A percentile compares a stretch with the other conserved stretches of the same genome.
phyloP scores from a whole-genome alignment of 176 grass and related monocot species.

The Hordeum vulgare region MorexV3_pseudomolecules_assembly NC_058522.1:38720681-38721180 shows the following conservation, averaged over 20 bases:
- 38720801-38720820: background rate
- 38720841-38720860: background rate
- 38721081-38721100: background rate
- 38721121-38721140: background rate
- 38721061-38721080: background rate
- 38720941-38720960: background rate
- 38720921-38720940: background rate
- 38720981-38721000: background rate
- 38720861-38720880: background rate
- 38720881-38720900: background rate
- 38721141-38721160: background rate
- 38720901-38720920: background rate
- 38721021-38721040: background rate
- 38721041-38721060: background rate
- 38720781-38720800: background rate
- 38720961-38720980: background rate
- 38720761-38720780: background rate
- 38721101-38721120: background rate
- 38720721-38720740: background rate
- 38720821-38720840: background rate
- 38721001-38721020: background rate
- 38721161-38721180: background rate
- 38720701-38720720: background rate
- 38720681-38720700: too few species aligned
- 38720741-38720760: background rate